These are phyloP conservation scores for Mrakia hoshinonis DNA, from an alignment of 768 basidiomycete genomes.

Conservation along the genomic window DNA sequence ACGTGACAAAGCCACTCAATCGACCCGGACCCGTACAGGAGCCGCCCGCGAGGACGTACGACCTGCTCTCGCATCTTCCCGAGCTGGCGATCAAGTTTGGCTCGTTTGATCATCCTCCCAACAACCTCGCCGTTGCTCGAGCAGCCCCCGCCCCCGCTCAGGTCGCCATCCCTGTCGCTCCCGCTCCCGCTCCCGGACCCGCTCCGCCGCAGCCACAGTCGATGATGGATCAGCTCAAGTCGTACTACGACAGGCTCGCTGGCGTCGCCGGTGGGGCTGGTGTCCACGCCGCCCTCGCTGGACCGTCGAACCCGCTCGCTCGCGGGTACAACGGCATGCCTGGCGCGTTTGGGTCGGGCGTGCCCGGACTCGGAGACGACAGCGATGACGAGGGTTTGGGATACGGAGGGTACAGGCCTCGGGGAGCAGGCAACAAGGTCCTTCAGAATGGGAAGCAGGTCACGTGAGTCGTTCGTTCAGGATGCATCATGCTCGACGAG, in stretches of 20 bases:
- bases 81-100: constrained; percentile 10
- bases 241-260: not conserved
- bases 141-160: not conserved
- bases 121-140: not conserved
- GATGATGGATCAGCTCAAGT: too few relatives aligned
- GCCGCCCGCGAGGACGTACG: not conserved
- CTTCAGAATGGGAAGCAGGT: not conserved
- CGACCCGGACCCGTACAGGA: not conserved
- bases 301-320: not conserved
- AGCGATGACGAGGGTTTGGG: not conserved
- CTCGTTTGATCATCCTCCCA: not conserved
- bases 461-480: not conserved
- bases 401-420: not conserved
- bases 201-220: not conserved
- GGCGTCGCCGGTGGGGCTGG: not conserved
- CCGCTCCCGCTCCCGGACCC: not conserved
- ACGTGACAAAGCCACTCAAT: not conserved
- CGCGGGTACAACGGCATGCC: not conserved
- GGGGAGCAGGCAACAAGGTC: not conserved
- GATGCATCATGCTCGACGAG: not conserved
- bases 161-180: not conserved
- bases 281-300: not conserved
- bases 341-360: not conserved
- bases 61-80: not conserved
- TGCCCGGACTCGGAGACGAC: not conserved